Evolutionary conservation across 306 rosid species (phyloP), one percentile per base, ranked within the genome.

Genomic region (Quercus aquifolioides): DNA sequence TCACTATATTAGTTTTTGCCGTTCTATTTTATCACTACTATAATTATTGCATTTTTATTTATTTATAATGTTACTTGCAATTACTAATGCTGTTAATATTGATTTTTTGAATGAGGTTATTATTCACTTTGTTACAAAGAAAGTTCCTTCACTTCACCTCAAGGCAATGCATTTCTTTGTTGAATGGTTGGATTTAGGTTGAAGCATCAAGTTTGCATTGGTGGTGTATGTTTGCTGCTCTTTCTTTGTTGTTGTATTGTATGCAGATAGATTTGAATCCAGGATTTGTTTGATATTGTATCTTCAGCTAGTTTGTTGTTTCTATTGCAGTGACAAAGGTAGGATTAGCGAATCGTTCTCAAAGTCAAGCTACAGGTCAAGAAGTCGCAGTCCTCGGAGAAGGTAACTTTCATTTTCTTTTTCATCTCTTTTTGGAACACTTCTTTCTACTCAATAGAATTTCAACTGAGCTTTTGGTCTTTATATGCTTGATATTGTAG

Each of bases 341-440:
- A 89, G 91, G 88, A 83, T 92, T 68, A 85, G 79, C 71, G 98
- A 92, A 80, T 15, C 86, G 19, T 49, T 76, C 64, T 86, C 90
- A 2, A 89, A 75, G 79, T 75, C 98, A 12, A 91, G 57, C 64
- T 2, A 87, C 74, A 78, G 82, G 76, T 92, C 98, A 72, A 83
- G 96, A 89, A 92, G 97, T 82, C 92, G 92, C 76, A 94, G 97
- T 84, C 98, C 98, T 73, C 84, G 63, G 81, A 89, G 80, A 79
- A 85, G 96, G 98, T 90, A 9, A 28, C 82, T 59, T 62, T 41
- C 43, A 46, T 69, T 13, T 30, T 21, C 38, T 10, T 70, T 17
- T 25, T 49, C 6, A 21, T 77, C 10, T 73, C 33, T 68, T 41
- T 55, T 21, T 2, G 0, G 54, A 35, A 10, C n/a, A 4, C 12